These are phyloP conservation scores for Kwoniella shandongensis DNA, from an alignment of 768 basidiomycete species.

Conservation along the genomic window DNA sequence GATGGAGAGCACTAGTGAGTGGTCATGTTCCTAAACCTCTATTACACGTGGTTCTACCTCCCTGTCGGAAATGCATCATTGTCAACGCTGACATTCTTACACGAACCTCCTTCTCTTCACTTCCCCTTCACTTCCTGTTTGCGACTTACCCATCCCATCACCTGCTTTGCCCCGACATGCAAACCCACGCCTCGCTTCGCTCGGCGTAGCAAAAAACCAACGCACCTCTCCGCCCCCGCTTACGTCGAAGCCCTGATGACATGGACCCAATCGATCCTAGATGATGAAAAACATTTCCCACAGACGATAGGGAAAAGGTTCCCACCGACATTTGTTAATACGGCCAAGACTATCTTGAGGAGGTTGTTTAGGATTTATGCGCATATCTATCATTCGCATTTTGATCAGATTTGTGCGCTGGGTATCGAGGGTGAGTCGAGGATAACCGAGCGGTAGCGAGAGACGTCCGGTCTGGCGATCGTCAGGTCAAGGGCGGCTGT, in stretches of 20 bases:
- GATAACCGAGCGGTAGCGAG: background rate
- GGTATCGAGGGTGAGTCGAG: conserved; percentile 83
- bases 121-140: no score
- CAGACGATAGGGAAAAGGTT: conserved; percentile 96
- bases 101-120: background rate
- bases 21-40: no score
- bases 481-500: no score
- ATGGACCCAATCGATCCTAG: conserved; percentile 89
- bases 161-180: no score
- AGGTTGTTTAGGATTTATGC: conserved; percentile 96
- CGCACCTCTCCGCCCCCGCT: conserved; percentile 57
- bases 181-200: no score
- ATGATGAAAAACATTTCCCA: conserved; percentile 89
- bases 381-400: conserved; percentile 98
- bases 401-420: conserved; percentile 96
- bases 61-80: no score
- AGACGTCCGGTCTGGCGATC: background rate
- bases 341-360: conserved; percentile 85
- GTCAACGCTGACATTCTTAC: background rate
- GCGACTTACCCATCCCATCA: no score
- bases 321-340: conserved; percentile 82
- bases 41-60: no score
- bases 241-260: conserved; percentile 99
- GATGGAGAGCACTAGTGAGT: conserved; percentile 53
- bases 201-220: conserved; percentile 45